Base-by-base conservation (phyloP, 2,329 filamentous ascomycete genomes). In the Alternaria sp. region DNA sequence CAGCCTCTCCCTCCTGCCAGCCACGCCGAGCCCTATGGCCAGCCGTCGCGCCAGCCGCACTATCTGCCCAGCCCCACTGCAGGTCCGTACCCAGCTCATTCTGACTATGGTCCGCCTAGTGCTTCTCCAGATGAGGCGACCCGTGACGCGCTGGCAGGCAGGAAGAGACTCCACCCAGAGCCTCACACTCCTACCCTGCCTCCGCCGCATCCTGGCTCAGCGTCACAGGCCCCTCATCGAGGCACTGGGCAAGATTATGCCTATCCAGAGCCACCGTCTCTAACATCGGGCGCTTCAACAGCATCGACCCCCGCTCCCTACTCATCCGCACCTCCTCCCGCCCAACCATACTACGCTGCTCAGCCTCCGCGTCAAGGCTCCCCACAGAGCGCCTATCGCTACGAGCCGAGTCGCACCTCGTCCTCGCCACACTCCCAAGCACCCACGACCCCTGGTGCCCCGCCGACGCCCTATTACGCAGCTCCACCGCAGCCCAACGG, bases 151-250 rank as follows among this genome's bases (percentile, higher is more conserved):
- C 70, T 79, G 65, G 77, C 75, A 62, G 77, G 81, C 69, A 80
- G 79, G 73, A 85, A 85, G 79, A 82, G 83, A 67, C 75, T 79
- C 26, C 80, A 79, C 61, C 79, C 83, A 45, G 83, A 85, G 77
- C 83, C 83, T 72, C 83, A 85, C 68, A 84, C 83, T 61, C 83
- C 83, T 26, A 85, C 83, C 49, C 75, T 84, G 65, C 82, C 83
- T 54, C 83, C 83, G 61, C 83, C 83, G 59, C 82, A 82, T 71
- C 83, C 77, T 70, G 82, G 79, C 67, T 72, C 78, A 68, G 78
- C 78, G 64, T 78, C 80, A 72, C 80, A 82, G 69, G 74, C 78
- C 67, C 72, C 78, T 72, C 74, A 70, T 77, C 75, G 73, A 65
- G 69, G 73, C 65, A 69, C 78, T 64, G 74, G 70, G 50, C 62